Base-by-base conservation (phyloP, 1,284 basidiomycete species). In the Ustilago cynodontis region DNA sequence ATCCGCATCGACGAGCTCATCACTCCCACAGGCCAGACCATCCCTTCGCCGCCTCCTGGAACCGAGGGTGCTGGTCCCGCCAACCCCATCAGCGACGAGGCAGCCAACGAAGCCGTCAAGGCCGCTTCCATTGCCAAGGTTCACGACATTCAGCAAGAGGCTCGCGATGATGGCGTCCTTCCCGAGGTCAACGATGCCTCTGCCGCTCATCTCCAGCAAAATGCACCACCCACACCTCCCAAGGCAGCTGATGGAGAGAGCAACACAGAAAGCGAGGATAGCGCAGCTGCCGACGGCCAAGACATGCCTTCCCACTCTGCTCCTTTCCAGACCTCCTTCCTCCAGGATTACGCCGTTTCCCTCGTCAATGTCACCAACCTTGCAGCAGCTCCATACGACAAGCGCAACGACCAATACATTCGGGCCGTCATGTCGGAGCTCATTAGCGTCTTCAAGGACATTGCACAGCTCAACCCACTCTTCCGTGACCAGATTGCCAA, bases 401-500 rank as follows among this genome's bases (percentile, higher is more conserved):
- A 95, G 87, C 80, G 80, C 59, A 93, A 96, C 56, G 79, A 79
- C 59, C 77, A 80, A 58, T 92, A 97, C 86, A 92, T 96, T 72
- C 92, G 94, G 35, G 96, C 96, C 2, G 93, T 98, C 88, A 96
- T 95, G 91, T 92, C 93, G 59, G 96, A 98, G 87, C 93, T 99
- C 71, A 94, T 99, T 75, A 93, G 93, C 53, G 94, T 98, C 35
- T 98, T 99, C 90, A 99, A 98, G 89, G 95, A 98, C 86, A 98
- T 99, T 75, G 95, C 96, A 0, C 94, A 96, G 86, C 90, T 98
- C 59, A 98, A 97, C 87, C 95, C 95, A 0, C 91, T 98, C 72
- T 98, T 99, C 91, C 92, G 96, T 58, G 96, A 98, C 88, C 96
- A 98, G 87, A 97, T 96, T 77, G 94, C 94, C 80, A 96, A 95